Evolutionary conservation across 176 grass and related monocot species (phyloP).

Genomic region (Oryza nivara): DNA sequence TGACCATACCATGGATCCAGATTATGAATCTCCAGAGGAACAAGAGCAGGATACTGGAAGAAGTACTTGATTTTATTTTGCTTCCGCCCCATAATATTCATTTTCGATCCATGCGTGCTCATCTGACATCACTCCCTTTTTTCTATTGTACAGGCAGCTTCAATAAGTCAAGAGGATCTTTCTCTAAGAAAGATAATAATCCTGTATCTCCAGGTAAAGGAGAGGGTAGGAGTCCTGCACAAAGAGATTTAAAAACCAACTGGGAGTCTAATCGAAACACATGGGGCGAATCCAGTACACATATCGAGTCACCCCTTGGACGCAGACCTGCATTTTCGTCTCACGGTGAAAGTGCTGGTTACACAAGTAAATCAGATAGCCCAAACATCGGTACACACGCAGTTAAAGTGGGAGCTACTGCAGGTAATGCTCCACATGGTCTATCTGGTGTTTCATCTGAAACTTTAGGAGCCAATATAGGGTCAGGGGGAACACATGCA

Average conservation of each 20-base stretch:
- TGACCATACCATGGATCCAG: constrained; percentile 90
- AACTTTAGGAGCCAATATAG: constrained; percentile 39
- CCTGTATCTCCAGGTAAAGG: constrained; percentile 59
- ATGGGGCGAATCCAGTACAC: constrained; percentile 50
- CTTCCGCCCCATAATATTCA: background rate
- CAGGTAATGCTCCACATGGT: constrained; percentile 36
- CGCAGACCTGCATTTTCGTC: constrained; percentile 53
- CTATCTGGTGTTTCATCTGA: constrained; percentile 39
- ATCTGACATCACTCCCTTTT: constrained; percentile 34
- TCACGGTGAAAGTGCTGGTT: constrained; percentile 43
- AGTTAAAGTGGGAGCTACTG: constrained; percentile 36
- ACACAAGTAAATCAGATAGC: constrained; percentile 41
- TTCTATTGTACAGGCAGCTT: constrained; percentile 55
- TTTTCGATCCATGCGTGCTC: constrained; percentile 17
- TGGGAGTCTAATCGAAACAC: constrained; percentile 61
- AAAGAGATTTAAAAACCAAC: constrained; percentile 54
- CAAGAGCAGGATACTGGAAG: constrained; percentile 69
- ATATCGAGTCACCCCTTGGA: constrained; percentile 54
- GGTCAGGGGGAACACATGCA: constrained; percentile 34
- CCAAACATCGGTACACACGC: constrained; percentile 41
- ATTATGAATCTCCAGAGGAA: constrained; percentile 97
- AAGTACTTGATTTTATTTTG: constrained; percentile 56
- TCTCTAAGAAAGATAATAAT: constrained; percentile 62
- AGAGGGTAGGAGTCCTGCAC: constrained; percentile 51
- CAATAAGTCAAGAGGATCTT: constrained; percentile 60